A percentile compares a stretch with the other conserved stretches of the same genome.
Evolutionary conservation across 2,329 filamentous ascomycete genomes (phyloP).

Genomic region (Botrytis fabae): DNA sequence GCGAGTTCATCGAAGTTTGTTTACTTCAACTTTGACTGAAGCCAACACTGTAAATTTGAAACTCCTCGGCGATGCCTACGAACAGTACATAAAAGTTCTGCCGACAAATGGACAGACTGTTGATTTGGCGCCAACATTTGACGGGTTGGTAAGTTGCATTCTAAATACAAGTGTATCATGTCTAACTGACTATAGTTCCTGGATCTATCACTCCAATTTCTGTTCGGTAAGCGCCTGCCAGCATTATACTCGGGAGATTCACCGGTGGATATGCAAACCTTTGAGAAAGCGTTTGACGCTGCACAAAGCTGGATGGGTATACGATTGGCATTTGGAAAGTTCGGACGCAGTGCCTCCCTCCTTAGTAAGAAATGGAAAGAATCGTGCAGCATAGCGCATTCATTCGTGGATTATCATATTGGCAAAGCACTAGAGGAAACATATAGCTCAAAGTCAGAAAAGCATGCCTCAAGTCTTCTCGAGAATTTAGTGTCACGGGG

Average conservation of each 20-base stretch:
- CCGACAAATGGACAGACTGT: neutral
- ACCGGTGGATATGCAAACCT: neutral
- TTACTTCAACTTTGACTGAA: conserved; percentile 14
- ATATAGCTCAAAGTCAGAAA: neutral
- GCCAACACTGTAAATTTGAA: neutral
- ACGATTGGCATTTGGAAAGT: conserved; percentile 6
- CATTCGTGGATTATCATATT: conserved; percentile 13
- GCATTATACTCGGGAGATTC: neutral
- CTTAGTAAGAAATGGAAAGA: conserved; percentile 5
- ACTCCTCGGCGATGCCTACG: neutral
- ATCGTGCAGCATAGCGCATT: conserved; percentile 1
- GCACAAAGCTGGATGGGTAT: conserved; percentile 16
- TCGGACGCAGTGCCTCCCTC: neutral
- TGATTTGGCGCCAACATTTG: neutral
- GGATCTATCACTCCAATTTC: conserved; percentile 15
- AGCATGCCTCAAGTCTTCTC: neutral
- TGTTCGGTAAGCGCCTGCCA: conserved; percentile 5
- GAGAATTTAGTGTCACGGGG: neutral
- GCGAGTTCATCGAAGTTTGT: neutral
- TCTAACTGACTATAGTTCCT: conserved; percentile 8
- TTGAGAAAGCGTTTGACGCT: conserved; percentile 4
- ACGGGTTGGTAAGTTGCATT: neutral
- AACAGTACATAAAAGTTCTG: neutral
- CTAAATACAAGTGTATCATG: neutral
- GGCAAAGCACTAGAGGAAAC: neutral